Percentiles rank a stretch among this genome's conserved stretches.
These are phyloP conservation scores for Phanerochaete carnosa DNA, from an alignment of 768 basidiomycete genomes.

Conservation along the genomic window DNA sequence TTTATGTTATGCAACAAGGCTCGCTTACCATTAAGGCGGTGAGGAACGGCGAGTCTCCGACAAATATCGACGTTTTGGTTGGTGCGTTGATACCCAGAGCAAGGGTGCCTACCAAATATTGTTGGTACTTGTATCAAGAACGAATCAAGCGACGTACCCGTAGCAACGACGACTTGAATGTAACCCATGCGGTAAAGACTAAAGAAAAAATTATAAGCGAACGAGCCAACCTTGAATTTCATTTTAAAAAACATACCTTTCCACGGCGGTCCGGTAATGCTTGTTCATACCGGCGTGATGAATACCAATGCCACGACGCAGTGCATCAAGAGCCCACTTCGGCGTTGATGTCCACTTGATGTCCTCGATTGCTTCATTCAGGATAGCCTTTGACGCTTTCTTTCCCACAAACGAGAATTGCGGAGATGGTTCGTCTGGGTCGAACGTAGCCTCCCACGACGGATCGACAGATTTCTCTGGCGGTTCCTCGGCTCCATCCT, in stretches of 20 bases:
- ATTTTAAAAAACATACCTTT: slow-evolving; percentile 41
- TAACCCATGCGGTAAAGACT: slow-evolving; percentile 63
- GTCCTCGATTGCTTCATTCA: slow-evolving; percentile 43
- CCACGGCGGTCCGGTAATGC: slow-evolving; percentile 52
- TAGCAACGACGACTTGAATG: slow-evolving; percentile 64
- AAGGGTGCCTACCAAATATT: slow-evolving; percentile 49
- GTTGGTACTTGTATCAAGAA: too few species aligned
- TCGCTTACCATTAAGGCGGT: slow-evolving; percentile 56
- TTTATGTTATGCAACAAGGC: too few species aligned
- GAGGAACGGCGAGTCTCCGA: slow-evolving; percentile 56
- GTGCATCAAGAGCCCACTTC: slow-evolving; percentile 43
- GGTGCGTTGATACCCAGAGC: slow-evolving; percentile 78
- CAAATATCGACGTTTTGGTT: slow-evolving; percentile 61
- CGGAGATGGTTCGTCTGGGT: slow-evolving; percentile 53
- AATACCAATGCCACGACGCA: slow-evolving; percentile 61
- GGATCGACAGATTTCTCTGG: slow-evolving; percentile 20
- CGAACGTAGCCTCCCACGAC: slow-evolving; percentile 52
- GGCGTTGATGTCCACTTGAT: slow-evolving; percentile 34
- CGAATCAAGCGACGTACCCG: slow-evolving; percentile 34
- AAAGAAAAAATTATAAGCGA: not conserved
- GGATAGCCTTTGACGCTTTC: slow-evolving; percentile 38
- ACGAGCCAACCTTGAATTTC: not conserved
- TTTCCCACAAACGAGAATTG: slow-evolving; percentile 59
- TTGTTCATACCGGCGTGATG: slow-evolving; percentile 73
- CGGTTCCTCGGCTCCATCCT: slow-evolving; percentile 26